These are phyloP conservation scores for Reutealis trisperma DNA, from an alignment of 345 rosid genomes.

Conservation along the genomic window DNA sequence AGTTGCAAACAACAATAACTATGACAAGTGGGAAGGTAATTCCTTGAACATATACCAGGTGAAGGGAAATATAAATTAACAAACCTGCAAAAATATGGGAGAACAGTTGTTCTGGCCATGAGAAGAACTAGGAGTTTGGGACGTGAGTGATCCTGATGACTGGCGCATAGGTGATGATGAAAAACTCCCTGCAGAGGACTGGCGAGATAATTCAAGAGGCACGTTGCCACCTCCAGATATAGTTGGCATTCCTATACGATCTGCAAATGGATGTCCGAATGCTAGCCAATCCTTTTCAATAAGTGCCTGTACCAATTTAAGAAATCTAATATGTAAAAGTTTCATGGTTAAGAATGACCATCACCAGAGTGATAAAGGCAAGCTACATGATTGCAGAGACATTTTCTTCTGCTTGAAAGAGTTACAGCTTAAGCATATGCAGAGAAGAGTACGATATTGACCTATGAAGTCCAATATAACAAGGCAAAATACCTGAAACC, in stretches of 20 bases:
- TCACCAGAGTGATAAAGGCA: neutral
- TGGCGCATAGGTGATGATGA: conserved; percentile 71
- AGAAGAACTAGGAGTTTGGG: conserved; percentile 74
- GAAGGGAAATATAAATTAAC: neutral
- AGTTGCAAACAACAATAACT: neutral
- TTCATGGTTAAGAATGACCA: neutral
- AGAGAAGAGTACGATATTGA: conserved; percentile 1
- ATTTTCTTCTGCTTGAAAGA: neutral
- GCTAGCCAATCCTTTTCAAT: conserved; percentile 99
- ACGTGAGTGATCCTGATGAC: conserved; percentile 55
- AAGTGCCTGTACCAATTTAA: conserved; percentile 63
- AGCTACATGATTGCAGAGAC: too few relatives aligned
- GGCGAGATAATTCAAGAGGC: conserved; percentile 64
- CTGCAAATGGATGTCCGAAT: conserved; percentile 97
- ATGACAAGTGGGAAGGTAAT: neutral
- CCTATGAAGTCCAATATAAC: neutral
- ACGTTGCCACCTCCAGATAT: conserved; percentile 54
- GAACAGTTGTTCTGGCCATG: conserved; percentile 81
- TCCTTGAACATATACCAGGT: neutral
- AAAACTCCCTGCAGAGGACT: conserved; percentile 73
- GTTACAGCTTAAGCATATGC: conserved; percentile 5
- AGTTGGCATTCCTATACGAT: conserved; percentile 88
- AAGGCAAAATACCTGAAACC: conserved; percentile 76
- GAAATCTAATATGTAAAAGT: neutral
- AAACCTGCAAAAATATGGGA: conserved; percentile 96